These are phyloP conservation scores for Phaeosphaeria sp. DNA, from an alignment of 2,329 filamentous ascomycete genomes.

Conservation along the genomic window DNA sequence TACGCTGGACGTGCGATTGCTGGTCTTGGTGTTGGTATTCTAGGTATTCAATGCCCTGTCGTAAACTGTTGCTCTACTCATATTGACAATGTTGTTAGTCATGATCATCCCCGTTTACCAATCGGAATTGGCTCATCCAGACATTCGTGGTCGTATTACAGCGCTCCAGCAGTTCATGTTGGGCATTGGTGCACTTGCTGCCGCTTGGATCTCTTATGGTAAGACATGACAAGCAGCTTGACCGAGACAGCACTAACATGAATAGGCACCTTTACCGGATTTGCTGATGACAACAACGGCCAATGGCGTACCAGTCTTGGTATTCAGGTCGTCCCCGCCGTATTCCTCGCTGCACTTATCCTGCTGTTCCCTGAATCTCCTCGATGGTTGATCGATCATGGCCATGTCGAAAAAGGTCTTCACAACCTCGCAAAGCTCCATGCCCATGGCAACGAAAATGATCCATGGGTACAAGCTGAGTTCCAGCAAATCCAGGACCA, in stretches of 20 bases:
- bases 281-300: constrained; percentile 53
- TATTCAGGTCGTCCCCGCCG: constrained; percentile 74
- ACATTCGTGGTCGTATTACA: constrained; percentile 77
- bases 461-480: constrained; percentile 75
- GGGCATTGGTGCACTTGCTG: constrained; percentile 74
- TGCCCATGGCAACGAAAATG: constrained; percentile 68
- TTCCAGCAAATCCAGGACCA: constrained; percentile 73
- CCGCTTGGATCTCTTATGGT: constrained; percentile 77
- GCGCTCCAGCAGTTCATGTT: constrained; percentile 84
- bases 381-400: constrained; percentile 77
- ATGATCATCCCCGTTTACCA: constrained; percentile 67
- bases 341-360: constrained; percentile 69
- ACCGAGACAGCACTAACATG: neutral
- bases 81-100: neutral
- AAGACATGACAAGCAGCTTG: neutral
- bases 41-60: constrained; percentile 32
- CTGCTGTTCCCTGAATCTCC: constrained; percentile 72
- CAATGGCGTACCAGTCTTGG: constrained; percentile 71
- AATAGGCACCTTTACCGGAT: constrained; percentile 57
- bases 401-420: constrained; percentile 69
- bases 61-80: neutral
- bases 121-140: constrained; percentile 78
- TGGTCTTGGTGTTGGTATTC: constrained; percentile 68
- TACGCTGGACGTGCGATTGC: constrained; percentile 74
- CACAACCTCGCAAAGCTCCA: constrained; percentile 73